A percentile compares a stretch with the other conserved stretches of the same genome.
These are phyloP conservation scores for Oryza punctata DNA, from an alignment of 176 grass and related monocot species.

Conservation along the genomic window DNA sequence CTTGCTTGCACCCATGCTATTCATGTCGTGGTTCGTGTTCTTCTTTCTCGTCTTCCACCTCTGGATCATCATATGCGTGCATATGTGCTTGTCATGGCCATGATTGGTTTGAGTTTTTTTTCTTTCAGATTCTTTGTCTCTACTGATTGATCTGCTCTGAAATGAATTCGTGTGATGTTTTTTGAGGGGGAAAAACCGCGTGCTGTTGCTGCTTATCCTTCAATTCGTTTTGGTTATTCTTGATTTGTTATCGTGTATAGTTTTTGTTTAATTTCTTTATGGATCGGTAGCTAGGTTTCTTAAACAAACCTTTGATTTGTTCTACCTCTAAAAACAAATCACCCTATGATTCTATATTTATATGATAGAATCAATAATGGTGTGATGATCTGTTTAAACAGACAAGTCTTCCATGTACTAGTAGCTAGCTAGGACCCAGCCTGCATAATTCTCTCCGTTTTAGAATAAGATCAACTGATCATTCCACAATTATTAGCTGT, in stretches of 20 bases:
- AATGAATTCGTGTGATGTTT: background rate
- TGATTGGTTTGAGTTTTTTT: background rate
- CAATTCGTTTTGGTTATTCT: background rate
- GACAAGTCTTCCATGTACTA: constrained; percentile 22
- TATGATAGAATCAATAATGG: background rate
- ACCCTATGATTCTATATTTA: background rate
- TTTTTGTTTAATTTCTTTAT: background rate
- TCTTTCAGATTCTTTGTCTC: background rate
- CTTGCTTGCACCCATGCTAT: background rate
- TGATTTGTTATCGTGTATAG: background rate
- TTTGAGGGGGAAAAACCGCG: background rate
- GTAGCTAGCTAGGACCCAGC: background rate
- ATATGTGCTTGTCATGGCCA: background rate
- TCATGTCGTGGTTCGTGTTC: background rate
- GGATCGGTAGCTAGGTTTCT: background rate
- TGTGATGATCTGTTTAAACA: constrained; percentile 6
- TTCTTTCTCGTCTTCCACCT: background rate
- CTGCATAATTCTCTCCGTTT: background rate
- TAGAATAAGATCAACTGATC: background rate
- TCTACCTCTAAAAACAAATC: background rate
- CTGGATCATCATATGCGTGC: background rate
- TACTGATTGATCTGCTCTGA: background rate
- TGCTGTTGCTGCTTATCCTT: background rate
- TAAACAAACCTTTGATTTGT: constrained; percentile 15
- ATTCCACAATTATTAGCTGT: constrained; percentile 13